Conservation (phyloP, 129 eudicot species). For the Artemisia annua region DNA sequence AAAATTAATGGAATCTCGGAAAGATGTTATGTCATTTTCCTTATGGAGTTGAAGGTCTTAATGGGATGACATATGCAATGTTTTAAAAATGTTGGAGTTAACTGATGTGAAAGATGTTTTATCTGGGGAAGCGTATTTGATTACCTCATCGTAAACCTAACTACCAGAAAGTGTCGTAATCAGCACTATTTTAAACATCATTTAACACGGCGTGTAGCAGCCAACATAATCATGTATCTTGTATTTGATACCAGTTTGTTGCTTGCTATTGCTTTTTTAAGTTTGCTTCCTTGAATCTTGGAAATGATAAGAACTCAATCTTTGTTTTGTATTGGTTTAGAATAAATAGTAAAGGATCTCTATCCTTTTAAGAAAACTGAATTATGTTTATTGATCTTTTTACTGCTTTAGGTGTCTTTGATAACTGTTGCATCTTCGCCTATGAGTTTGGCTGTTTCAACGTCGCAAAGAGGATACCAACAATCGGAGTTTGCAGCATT, state of each 20-base stretch:
- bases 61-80: constrained; percentile 7
- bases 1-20: not conserved
- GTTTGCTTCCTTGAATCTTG: not conserved
- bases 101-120: not conserved
- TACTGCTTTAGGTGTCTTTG: constrained; percentile 32
- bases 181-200: not conserved
- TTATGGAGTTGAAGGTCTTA: not conserved
- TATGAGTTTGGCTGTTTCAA: constrained; percentile 60
- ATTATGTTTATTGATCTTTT: constrained; percentile 10
- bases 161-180: not conserved
- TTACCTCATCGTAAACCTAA: constrained; percentile 1
- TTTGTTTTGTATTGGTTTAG: not conserved
- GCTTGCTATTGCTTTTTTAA: not conserved
- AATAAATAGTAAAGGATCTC: not conserved
- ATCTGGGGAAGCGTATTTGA: not conserved
- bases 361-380: constrained; percentile 5
- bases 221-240: not conserved
- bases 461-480: constrained; percentile 42
- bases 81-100: constrained; percentile 4
- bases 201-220: constrained; percentile 18
- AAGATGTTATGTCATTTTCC: constrained; percentile 6
- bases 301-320: not conserved
- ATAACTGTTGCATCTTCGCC: constrained; percentile 35
- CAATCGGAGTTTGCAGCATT: constrained; percentile 40
- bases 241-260: not conserved